A percentile compares a stretch with the other conserved stretches of the same genome.
These are phyloP conservation scores for Colletotrichum magnum DNA, from an alignment of 2,329 filamentous ascomycete genomes.

Conservation along the genomic window DNA sequence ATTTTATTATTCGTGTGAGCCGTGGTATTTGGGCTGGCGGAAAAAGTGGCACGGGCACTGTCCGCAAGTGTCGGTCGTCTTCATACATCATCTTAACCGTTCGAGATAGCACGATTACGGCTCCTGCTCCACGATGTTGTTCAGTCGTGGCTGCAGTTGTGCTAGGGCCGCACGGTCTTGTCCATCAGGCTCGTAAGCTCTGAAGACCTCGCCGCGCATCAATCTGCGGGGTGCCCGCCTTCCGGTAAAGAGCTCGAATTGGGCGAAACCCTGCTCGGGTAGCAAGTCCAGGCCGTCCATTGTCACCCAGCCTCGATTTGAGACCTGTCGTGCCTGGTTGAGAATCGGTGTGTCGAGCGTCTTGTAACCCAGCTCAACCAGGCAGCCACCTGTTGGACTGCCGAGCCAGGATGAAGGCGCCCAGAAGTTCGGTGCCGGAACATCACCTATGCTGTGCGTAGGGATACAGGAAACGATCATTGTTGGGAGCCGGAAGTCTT, in stretches of 20 bases:
- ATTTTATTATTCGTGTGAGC: slow-evolving; percentile 33
- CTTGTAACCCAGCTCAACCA: slow-evolving; percentile 82
- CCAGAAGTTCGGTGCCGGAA: slow-evolving; percentile 77
- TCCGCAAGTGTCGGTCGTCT: background rate
- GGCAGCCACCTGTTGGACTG: slow-evolving; percentile 81
- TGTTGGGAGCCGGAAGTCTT: slow-evolving; percentile 74
- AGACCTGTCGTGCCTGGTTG: slow-evolving; percentile 73
- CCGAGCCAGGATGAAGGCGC: slow-evolving; percentile 79
- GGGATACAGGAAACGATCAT: slow-evolving; percentile 85
- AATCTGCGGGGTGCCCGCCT: slow-evolving; percentile 76
- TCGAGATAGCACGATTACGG: slow-evolving; percentile 44
- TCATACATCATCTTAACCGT: slow-evolving; percentile 1
- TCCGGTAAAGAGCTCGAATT: slow-evolving; percentile 86
- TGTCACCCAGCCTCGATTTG: slow-evolving; percentile 78
- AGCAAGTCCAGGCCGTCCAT: slow-evolving; percentile 83
- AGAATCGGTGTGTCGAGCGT: slow-evolving; percentile 80
- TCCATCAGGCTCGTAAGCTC: slow-evolving; percentile 57
- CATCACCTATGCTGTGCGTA: slow-evolving; percentile 74
- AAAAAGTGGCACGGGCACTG: background rate
- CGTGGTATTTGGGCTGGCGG: slow-evolving; percentile 32
- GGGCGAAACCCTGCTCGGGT: slow-evolving; percentile 84
- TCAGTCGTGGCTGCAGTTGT: slow-evolving; percentile 57
- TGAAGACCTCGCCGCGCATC: slow-evolving; percentile 77
- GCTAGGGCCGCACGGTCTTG: slow-evolving; percentile 56
- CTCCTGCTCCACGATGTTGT: slow-evolving; percentile 57